phyloP scores from a whole-genome alignment of 225 moss, liverwort and hornwort genomes.

The Takakia lepidozioides region DNA sequence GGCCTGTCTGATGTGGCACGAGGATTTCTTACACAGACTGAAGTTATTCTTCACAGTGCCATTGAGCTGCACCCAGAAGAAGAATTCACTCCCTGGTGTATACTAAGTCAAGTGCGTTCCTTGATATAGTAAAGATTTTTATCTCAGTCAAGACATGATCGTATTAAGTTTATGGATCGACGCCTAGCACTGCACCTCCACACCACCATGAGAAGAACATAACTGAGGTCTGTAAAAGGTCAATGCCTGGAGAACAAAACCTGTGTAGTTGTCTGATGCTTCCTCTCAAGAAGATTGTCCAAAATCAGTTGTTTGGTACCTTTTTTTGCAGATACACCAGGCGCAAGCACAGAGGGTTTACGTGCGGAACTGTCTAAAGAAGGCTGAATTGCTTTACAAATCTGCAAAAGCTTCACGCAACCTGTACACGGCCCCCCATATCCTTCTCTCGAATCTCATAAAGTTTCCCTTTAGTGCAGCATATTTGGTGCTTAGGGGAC shows the following conservation, averaged over 20 bases:
- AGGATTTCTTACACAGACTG: constrained; percentile 49
- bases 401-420: constrained; percentile 15
- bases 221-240: too few relatives aligned
- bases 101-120: constrained; percentile 66
- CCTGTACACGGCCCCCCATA: constrained; percentile 40
- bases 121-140: too few relatives aligned
- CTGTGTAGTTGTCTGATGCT: too few relatives aligned
- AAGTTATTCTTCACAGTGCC: constrained; percentile 54
- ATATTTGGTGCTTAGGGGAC: constrained; percentile 21
- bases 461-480: constrained; percentile 58
- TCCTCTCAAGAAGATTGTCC: too few relatives aligned
- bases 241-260: too few relatives aligned
- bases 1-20: constrained; percentile 92
- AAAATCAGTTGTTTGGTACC: too few relatives aligned
- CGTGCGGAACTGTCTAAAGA: constrained; percentile 53
- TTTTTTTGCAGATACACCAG: constrained; percentile 25
- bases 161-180: too few relatives aligned
- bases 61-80: constrained; percentile 55
- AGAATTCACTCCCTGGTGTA: constrained; percentile 75
- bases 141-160: too few relatives aligned
- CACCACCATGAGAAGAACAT: too few relatives aligned
- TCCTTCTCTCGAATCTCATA: constrained; percentile 51
- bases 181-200: too few relatives aligned
- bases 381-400: constrained; percentile 42
- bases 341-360: constrained; percentile 41